A percentile compares a stretch with the other conserved stretches of the same genome.
phyloP scores from a whole-genome alignment of 495 filamentous ascomycete species.

The Aspergillus heteromorphus region DNA sequence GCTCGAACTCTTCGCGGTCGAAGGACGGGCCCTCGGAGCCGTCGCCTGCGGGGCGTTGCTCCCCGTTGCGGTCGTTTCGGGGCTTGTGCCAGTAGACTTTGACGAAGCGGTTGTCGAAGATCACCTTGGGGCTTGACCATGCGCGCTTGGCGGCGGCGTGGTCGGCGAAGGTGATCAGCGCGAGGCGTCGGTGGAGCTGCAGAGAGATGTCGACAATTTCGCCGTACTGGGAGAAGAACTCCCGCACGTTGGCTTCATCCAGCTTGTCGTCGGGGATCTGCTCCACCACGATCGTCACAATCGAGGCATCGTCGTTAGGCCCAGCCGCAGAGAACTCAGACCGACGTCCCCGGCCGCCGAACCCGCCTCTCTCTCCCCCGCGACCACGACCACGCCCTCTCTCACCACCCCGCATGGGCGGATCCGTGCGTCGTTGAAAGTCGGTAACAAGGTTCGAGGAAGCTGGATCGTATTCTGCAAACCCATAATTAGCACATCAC shows the following conservation, averaged over 20 bases:
- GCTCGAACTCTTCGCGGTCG: constrained; percentile 72
- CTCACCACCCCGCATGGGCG: constrained; percentile 31
- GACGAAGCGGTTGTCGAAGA: constrained; percentile 96
- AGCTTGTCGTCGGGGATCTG: constrained; percentile 88
- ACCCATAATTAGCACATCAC: constrained; percentile 16
- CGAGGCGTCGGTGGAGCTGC: constrained; percentile 70
- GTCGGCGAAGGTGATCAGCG: constrained; percentile 72
- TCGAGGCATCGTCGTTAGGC: constrained; percentile 66
- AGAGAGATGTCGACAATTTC: constrained; percentile 66
- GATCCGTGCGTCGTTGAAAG: constrained; percentile 17
- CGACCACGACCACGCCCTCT: constrained; percentile 44
- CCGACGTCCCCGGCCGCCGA: constrained; percentile 49
- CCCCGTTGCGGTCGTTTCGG: constrained; percentile 33
- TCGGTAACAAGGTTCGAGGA: constrained; percentile 50
- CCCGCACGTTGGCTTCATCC: constrained; percentile 63
- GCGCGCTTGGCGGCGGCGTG: constrained; percentile 73
- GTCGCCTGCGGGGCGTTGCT: constrained; percentile 17
- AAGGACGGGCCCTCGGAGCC: constrained; percentile 50
- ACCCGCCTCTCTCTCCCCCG: constrained; percentile 39
- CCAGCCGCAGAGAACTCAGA: constrained; percentile 71
- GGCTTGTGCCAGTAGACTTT: constrained; percentile 94
- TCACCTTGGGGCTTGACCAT: constrained; percentile 85
- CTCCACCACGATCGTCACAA: constrained; percentile 82
- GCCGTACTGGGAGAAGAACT: constrained; percentile 84
- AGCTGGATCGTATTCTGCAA: constrained; percentile 78